Percentiles rank a stretch among this genome's conserved stretches.
These are phyloP conservation scores for Monosporascus sp. DNA, from an alignment of 2,329 filamentous ascomycete species.

Conservation along the genomic window DNA sequence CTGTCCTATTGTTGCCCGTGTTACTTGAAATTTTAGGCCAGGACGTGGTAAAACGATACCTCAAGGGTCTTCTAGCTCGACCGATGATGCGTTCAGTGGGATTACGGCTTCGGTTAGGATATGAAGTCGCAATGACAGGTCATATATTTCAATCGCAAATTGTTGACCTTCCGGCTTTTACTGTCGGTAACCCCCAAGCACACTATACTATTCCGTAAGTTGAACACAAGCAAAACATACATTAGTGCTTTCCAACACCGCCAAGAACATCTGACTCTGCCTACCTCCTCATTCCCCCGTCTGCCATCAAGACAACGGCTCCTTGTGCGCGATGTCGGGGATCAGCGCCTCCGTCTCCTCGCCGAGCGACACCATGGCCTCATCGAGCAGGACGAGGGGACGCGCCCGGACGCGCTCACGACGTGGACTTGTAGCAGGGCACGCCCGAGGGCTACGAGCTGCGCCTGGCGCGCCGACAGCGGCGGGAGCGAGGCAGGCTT, in stretches of 20 bases:
- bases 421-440: constrained; percentile 20
- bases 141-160: too few relatives aligned
- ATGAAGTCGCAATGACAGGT: too few relatives aligned
- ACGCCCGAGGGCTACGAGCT: constrained; percentile 28
- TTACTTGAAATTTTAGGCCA: too few relatives aligned
- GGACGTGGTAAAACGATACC: too few relatives aligned
- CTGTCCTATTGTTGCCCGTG: too few relatives aligned
- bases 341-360: constrained; percentile 26
- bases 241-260: neutral
- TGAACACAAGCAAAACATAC: too few relatives aligned
- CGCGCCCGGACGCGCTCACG: constrained; percentile 8
- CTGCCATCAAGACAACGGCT: constrained; percentile 22
- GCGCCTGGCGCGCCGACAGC: constrained; percentile 28
- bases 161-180: too few relatives aligned
- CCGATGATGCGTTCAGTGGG: too few relatives aligned
- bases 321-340: constrained; percentile 25
- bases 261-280: neutral
- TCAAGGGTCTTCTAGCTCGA: too few relatives aligned
- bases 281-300: constrained; percentile 14
- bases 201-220: too few relatives aligned
- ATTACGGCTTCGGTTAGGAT: too few relatives aligned
- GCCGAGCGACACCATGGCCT: constrained; percentile 28
- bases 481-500: constrained; percentile 18
- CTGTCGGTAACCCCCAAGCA: too few relatives aligned
- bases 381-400: constrained; percentile 29